These are phyloP conservation scores for Colletotrichum sublineola DNA, from an alignment of 2,329 filamentous ascomycete species.

Conservation along the genomic window DNA sequence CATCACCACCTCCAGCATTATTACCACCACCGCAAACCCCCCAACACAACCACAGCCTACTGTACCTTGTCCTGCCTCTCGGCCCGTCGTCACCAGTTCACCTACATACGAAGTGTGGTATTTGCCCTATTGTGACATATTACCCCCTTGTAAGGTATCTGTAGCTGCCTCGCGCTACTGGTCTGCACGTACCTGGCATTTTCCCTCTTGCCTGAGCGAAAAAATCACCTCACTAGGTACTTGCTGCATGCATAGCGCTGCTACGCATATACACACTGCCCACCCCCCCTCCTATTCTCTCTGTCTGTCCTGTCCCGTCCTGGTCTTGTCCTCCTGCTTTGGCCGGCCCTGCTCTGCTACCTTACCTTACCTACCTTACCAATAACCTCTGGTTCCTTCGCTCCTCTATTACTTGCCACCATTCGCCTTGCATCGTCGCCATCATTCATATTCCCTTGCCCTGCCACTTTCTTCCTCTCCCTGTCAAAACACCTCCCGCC, in stretches of 20 bases:
- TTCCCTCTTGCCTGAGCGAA: constrained; percentile 35
- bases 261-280: constrained; percentile 39
- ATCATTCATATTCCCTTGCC: constrained; percentile 42
- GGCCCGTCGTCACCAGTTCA: constrained; percentile 39
- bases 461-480: constrained; percentile 41
- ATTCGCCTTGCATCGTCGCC: constrained; percentile 41
- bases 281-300: constrained; percentile 38
- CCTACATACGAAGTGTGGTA: constrained; percentile 22
- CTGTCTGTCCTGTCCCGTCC: constrained; percentile 41
- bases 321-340: constrained; percentile 29
- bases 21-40: constrained; percentile 14
- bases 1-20: constrained; percentile 10
- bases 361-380: constrained; percentile 21
- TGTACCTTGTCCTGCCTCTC: constrained; percentile 27
- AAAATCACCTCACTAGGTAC: constrained; percentile 41
- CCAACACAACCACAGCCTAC: constrained; percentile 22
- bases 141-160: constrained; percentile 1
- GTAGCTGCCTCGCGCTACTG: constrained; percentile 42
- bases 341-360: constrained; percentile 21
- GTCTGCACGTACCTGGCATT: constrained; percentile 48
- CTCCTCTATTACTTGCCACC: constrained; percentile 40
- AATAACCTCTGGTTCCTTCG: constrained; percentile 28
- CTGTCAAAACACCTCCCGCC: constrained; percentile 41
- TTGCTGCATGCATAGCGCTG: constrained; percentile 41
- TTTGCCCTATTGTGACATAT: constrained; percentile 26